phyloP scores from a whole-genome alignment of 768 basidiomycete genomes.

The Butyriboletus loyo region DNA sequence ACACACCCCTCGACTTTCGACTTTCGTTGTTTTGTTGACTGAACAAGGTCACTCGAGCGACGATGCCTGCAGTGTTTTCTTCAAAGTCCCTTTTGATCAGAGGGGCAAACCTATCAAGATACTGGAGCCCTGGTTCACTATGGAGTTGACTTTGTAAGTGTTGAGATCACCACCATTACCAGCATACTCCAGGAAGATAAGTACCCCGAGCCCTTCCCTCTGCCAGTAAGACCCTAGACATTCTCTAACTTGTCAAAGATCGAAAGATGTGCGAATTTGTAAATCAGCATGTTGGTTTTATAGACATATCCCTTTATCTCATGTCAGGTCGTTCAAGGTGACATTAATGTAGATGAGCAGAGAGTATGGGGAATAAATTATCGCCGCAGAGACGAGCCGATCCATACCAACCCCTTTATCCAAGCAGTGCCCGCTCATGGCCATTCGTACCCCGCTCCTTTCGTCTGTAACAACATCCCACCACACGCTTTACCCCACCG shows the following conservation, averaged over 20 bases:
- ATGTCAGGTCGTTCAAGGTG: background rate
- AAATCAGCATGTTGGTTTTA: background rate
- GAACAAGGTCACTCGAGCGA: background rate
- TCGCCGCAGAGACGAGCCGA: background rate
- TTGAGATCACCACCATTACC: background rate
- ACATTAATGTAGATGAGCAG: background rate
- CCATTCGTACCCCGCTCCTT: background rate
- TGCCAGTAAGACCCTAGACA: background rate
- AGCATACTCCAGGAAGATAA: background rate
- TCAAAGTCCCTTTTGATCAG: background rate
- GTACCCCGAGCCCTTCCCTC: too few species aligned
- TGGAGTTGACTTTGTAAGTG: background rate
- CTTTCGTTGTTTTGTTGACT: background rate
- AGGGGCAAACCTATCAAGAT: background rate
- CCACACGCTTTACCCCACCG: conserved; percentile 1
- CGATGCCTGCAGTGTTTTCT: background rate
- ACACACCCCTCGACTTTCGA: background rate
- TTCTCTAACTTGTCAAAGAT: background rate
- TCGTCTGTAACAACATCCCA: conserved; percentile 10
- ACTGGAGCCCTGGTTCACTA: background rate
- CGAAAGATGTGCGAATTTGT: background rate
- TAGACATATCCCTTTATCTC: background rate
- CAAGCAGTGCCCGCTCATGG: conserved; percentile 10
- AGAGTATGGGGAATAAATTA: conserved; percentile 4
- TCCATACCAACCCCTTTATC: background rate